A percentile compares a stretch with the other conserved stretches of the same genome.
Conservation (phyloP, 2,329 filamentous ascomycete genomes). For the Chaetomium strumarium region DNA sequence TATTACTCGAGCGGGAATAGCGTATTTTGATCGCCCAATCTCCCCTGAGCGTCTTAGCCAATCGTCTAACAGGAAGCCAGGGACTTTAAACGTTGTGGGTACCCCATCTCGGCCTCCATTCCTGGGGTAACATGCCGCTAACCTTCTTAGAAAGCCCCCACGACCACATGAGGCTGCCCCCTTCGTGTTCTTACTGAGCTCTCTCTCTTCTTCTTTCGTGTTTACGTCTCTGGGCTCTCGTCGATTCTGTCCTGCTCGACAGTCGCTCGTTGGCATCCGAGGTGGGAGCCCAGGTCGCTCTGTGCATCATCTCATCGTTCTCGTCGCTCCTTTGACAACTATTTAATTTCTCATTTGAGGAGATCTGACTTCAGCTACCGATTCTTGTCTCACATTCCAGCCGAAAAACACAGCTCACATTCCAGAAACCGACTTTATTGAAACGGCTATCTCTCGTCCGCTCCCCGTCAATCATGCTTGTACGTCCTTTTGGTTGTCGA, state of each 20-base stretch:
- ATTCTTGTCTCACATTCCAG: neutral
- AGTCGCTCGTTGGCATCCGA: constrained; percentile 8
- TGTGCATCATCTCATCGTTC: constrained; percentile 16
- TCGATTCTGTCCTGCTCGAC: neutral
- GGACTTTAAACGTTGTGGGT: neutral
- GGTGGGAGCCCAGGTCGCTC: constrained; percentile 3
- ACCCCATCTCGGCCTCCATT: neutral
- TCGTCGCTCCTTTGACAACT: constrained; percentile 24
- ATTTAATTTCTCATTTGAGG: neutral
- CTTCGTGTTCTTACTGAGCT: constrained; percentile 6
- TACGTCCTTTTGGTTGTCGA: neutral
- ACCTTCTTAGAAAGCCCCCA: neutral
- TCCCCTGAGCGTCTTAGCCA: neutral
- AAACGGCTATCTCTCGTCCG: neutral
- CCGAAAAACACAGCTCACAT: neutral
- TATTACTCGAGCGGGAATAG: neutral
- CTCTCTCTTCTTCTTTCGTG: neutral
- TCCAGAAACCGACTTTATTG: neutral
- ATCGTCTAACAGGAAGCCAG: neutral
- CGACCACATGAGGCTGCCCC: neutral
- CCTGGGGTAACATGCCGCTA: constrained; percentile 7
- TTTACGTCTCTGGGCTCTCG: neutral
- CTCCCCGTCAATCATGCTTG: constrained; percentile 6
- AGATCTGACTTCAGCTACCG: neutral
- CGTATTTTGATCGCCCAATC: neutral